A percentile compares a stretch with the other conserved stretches of the same genome.
These are phyloP conservation scores for Boeremia lycopersici DNA, from an alignment of 2,329 filamentous ascomycete species.

Conservation along the genomic window DNA sequence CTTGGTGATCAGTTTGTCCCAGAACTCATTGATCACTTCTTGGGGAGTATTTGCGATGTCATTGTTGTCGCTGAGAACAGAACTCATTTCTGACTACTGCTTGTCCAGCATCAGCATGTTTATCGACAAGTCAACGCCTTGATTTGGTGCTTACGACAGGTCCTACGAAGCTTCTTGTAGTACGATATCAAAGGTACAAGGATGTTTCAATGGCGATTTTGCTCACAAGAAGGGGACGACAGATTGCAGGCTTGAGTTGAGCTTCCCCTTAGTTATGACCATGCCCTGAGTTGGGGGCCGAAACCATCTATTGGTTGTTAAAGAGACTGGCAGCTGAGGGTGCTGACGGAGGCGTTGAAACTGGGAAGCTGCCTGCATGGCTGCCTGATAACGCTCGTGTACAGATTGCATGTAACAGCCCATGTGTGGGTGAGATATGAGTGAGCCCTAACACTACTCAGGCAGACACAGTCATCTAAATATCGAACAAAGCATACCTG, in stretches of 20 bases:
- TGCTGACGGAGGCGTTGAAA: constrained; percentile 1
- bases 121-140: neutral
- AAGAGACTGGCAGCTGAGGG: constrained; percentile 2
- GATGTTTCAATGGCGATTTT: neutral
- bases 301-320: neutral
- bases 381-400: neutral
- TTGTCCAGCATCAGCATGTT: neutral
- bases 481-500: neutral
- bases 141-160: neutral
- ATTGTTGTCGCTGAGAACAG: constrained; percentile 22
- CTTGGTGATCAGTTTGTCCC: constrained; percentile 70
- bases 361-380: neutral
- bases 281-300: constrained; percentile 1
- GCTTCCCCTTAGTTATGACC: neutral
- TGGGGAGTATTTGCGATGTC: constrained; percentile 56
- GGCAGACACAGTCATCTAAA: neutral
- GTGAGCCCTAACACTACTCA: neutral
- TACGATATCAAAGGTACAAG: neutral
- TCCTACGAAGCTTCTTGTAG: neutral
- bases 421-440: neutral
- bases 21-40: constrained; percentile 71
- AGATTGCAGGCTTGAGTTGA: neutral
- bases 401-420: neutral
- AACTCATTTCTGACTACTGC: constrained; percentile 20
- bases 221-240: neutral